Evolutionary conservation across 805 yeast genomes (phyloP).

Genomic region (Starmerella riodocensis): DNA sequence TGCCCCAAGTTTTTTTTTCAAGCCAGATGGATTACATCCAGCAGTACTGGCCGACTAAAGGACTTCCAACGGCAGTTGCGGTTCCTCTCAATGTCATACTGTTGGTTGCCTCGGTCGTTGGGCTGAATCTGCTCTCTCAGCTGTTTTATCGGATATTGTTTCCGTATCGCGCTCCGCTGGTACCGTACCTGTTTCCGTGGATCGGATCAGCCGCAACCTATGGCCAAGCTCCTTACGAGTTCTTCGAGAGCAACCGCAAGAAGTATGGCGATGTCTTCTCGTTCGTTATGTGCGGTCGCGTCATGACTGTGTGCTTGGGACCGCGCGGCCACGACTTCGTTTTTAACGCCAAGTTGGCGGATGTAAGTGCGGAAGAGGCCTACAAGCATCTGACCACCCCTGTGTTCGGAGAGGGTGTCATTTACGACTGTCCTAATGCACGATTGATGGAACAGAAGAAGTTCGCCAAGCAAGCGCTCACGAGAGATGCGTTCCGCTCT

Average conservation of each 20-base stretch:
- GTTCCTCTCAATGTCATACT: conserved; percentile 21
- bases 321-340: conserved; percentile 97
- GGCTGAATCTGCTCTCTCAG: conserved; percentile 27
- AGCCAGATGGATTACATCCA: background rate
- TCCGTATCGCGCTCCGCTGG: conserved; percentile 74
- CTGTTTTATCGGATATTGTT: conserved; percentile 22
- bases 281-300: conserved; percentile 75
- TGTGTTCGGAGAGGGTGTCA: conserved; percentile 93
- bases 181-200: conserved; percentile 90
- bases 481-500: conserved; percentile 64
- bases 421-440: conserved; percentile 89
- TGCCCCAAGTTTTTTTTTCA: no score
- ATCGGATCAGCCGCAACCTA: conserved; percentile 78
- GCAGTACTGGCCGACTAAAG: conserved; percentile 1
- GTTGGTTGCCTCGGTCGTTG: conserved; percentile 15
- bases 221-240: conserved; percentile 88
- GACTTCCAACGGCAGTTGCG: conserved; percentile 9
- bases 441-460: conserved; percentile 97
- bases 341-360: conserved; percentile 74
- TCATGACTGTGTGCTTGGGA: conserved; percentile 91
- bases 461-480: conserved; percentile 80
- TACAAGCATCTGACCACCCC: conserved; percentile 97
- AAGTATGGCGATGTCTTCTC: conserved; percentile 91
- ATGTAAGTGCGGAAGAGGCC: conserved; percentile 93
- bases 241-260: conserved; percentile 62